Evolutionary conservation across 495 filamentous ascomycete genomes (phyloP), one percentile per base, ranked within the genome.

Genomic region (Chaetomium tenue): DNA sequence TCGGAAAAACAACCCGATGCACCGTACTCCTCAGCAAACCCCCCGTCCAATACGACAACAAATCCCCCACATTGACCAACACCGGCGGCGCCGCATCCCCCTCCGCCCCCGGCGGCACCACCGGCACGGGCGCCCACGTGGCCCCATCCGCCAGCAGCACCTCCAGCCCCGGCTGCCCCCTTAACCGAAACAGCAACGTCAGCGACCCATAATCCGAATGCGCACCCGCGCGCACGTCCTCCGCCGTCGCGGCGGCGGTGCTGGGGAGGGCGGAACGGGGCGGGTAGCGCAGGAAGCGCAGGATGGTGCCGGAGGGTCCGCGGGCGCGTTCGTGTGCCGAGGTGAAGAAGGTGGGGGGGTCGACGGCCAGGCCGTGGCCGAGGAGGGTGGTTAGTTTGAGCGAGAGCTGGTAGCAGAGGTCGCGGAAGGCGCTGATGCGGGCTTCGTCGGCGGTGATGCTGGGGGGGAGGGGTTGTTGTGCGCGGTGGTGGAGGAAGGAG

Each of bases 171-270:
- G 90, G 88, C 64, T 97, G 90, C 1, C 88, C 88, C 9, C 86
- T 85, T 1, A 90, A 84, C 68, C 93, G 91, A 77, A 97, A 97
- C 20, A 97, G 83, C 0, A 96, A 80, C 0, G 93, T 97, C 55
- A 96, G 78, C 2, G 87, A 91, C 15, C 92, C 93, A 71, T 97
- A 97, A 71, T 97, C 93, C 9, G 89, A 93, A 75, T 98, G 93
- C 2, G 88, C 91, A 0, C 92, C 93, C 0, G 92, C 92, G n/a
- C 94, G 80, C 76, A 97, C 72, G 62, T 81, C 74, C 71, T 18
- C n/a, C 3, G 88, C 68, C 71, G 88, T 85, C 3, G 89, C 87
- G 61, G 89, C 84, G 25, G 89, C 86, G 25, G 57, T 22, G 13
- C 88, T 85, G 44, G 62, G 5, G 37, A 55, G 9, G 37, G 23